phyloP scores from a whole-genome alignment of 306 rosid species.

The Sesbania bispinosa region DNA sequence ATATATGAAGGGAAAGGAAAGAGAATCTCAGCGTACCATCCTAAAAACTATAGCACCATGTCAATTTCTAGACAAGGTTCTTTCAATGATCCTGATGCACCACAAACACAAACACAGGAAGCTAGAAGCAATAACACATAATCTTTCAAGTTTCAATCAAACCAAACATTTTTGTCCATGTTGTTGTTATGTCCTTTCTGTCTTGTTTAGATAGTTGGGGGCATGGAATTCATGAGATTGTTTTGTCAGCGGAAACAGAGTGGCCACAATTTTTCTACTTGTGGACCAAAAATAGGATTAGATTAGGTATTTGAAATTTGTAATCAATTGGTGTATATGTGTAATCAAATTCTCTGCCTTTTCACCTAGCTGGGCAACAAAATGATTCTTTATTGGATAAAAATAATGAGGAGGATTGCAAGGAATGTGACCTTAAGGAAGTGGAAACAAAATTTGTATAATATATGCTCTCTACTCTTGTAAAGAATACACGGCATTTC shows the following conservation, averaged over 20 bases:
- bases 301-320: neutral
- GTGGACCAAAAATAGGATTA: neutral
- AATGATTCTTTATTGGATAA: neutral
- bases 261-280: neutral
- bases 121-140: neutral
- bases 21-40: conserved; percentile 62
- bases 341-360: neutral
- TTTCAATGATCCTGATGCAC: conserved; percentile 34
- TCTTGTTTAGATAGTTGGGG: neutral
- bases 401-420: neutral
- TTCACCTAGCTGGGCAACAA: neutral
- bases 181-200: neutral
- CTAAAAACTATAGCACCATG: conserved; percentile 30
- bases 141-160: neutral
- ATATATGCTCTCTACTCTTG: neutral
- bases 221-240: neutral
- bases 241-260: neutral
- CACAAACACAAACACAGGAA: neutral
- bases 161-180: neutral
- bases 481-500: neutral
- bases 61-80: conserved; percentile 46
- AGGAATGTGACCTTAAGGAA: neutral
- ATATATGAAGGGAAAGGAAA: conserved; percentile 62
- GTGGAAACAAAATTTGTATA: neutral
- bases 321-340: neutral